phyloP scores from a whole-genome alignment of 2,329 filamentous ascomycete genomes.

The Curvularia eragrostidis region DNA sequence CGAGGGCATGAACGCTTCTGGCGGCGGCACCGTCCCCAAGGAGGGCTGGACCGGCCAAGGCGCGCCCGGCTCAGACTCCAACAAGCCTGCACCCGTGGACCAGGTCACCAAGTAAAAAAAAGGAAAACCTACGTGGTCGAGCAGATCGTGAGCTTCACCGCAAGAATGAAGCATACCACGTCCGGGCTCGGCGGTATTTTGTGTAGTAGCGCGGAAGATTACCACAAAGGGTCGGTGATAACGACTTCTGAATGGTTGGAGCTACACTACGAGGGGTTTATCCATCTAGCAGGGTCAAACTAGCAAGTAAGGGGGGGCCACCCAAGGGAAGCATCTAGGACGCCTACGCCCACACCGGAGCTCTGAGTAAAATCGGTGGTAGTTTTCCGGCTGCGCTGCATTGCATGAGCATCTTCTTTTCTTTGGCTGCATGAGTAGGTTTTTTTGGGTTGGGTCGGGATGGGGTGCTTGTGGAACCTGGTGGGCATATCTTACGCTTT shows the following conservation, averaged over 20 bases:
- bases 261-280: not conserved
- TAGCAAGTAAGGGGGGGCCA: not conserved
- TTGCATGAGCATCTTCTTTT: not conserved
- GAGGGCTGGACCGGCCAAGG: constrained; percentile 26
- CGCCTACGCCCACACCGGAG: not conserved
- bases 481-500: not conserved
- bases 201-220: not conserved
- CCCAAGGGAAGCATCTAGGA: not conserved
- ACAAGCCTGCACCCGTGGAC: constrained; percentile 31
- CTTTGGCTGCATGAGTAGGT: no score
- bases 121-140: not conserved
- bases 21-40: constrained; percentile 37
- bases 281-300: not conserved
- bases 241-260: not conserved
- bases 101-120: constrained; percentile 26
- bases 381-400: not conserved
- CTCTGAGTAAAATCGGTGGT: not conserved
- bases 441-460: no score
- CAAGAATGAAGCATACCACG: constrained; percentile 3
- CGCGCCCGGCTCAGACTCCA: constrained; percentile 19
- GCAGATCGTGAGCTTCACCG: constrained; percentile 1
- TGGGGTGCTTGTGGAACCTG: no score
- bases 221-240: not conserved
- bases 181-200: not conserved
- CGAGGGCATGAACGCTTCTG: constrained; percentile 46